Evolutionary conservation across 805 yeast genomes (phyloP).

Genomic region (Nakazawaea holstii): DNA sequence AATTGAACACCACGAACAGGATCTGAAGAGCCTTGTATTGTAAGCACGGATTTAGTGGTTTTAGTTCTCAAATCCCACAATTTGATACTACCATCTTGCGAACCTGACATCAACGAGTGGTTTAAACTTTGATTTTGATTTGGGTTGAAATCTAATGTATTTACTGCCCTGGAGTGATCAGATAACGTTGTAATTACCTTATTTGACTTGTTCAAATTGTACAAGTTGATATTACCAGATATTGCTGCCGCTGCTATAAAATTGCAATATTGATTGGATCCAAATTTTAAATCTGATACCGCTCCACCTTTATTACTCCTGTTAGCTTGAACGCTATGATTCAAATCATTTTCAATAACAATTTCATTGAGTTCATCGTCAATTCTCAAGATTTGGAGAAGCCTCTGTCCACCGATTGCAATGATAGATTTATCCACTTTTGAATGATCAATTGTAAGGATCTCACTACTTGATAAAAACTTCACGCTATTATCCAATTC

Average conservation of each 20-base stretch:
- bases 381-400: slow-evolving; percentile 31
- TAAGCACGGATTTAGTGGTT: slow-evolving; percentile 39
- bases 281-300: slow-evolving; percentile 37
- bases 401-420: slow-evolving; percentile 37
- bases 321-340: slow-evolving; percentile 20
- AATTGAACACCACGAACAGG: slow-evolving; percentile 56
- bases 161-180: slow-evolving; percentile 43
- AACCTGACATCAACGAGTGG: slow-evolving; percentile 50
- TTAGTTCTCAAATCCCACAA: slow-evolving; percentile 65
- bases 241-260: slow-evolving; percentile 39
- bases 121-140: slow-evolving; percentile 17
- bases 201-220: slow-evolving; percentile 24
- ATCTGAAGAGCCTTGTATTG: slow-evolving; percentile 63
- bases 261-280: slow-evolving; percentile 32
- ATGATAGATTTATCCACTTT: slow-evolving; percentile 28
- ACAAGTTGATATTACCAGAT: slow-evolving; percentile 38
- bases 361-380: slow-evolving; percentile 22
- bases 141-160: slow-evolving; percentile 36
- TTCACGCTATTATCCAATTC: slow-evolving; percentile 18
- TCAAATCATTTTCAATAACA: slow-evolving; percentile 29
- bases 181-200: slow-evolving; percentile 24
- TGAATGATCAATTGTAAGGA: slow-evolving; percentile 26
- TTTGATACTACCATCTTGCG: slow-evolving; percentile 76
- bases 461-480: slow-evolving; percentile 28
- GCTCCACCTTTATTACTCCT: slow-evolving; percentile 33